Percentiles rank a stretch among this genome's conserved stretches.
Evolutionary conservation across 768 basidiomycete species (phyloP).

Genomic region (Kondoa subrosea): DNA sequence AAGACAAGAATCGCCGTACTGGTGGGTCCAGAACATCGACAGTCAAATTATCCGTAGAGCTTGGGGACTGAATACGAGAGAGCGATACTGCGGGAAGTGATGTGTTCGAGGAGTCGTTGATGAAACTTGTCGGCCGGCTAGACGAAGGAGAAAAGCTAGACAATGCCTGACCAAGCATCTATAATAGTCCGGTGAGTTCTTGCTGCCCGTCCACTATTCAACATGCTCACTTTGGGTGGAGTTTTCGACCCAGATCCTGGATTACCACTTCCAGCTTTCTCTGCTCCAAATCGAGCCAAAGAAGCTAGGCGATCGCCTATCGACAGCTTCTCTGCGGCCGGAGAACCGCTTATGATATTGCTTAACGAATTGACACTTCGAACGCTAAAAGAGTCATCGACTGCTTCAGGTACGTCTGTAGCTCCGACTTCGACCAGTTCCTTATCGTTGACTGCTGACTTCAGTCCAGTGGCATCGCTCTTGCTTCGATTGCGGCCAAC

Average conservation of each 20-base stretch:
- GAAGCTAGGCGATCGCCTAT: conserved; percentile 15
- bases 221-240: neutral
- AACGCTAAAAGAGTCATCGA: conserved; percentile 12
- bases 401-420: conserved; percentile 26
- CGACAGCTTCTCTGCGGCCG: conserved; percentile 2
- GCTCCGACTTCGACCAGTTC: conserved; percentile 23
- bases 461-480: neutral
- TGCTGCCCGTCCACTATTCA: neutral
- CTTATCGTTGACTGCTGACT: conserved; percentile 26
- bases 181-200: neutral
- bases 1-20: conserved; percentile 52
- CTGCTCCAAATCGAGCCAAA: conserved; percentile 4
- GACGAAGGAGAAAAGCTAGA: conserved; percentile 1
- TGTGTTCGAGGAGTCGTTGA: too few species aligned
- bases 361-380: neutral
- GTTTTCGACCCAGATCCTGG: neutral
- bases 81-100: conserved; percentile 8
- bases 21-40: conserved; percentile 42
- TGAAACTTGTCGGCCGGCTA: conserved; percentile 3
- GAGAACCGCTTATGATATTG: neutral
- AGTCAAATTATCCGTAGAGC: conserved; percentile 34
- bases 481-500: conserved; percentile 8
- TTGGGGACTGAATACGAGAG: conserved; percentile 11
- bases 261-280: neutral
- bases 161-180: neutral